These are phyloP conservation scores for Pholiota molesta DNA, from an alignment of 768 basidiomycete species.

Conservation along the genomic window DNA sequence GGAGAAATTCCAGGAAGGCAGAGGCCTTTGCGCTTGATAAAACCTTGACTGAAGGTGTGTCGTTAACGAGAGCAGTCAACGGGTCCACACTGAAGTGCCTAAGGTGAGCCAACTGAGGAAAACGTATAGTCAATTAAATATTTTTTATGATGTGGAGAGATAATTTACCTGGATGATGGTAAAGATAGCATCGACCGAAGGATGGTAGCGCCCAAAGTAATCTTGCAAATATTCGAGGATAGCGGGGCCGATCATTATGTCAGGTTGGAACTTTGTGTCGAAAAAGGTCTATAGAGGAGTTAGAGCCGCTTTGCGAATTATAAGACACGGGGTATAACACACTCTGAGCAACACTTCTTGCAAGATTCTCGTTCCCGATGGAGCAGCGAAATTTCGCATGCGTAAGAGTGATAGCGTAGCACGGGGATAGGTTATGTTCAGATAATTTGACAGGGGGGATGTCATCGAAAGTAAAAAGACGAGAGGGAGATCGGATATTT, in stretches of 20 bases:
- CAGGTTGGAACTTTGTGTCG: conserved; percentile 59
- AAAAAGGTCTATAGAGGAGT: conserved; percentile 49
- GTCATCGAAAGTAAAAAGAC: conserved; percentile 67
- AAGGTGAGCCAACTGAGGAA: conserved; percentile 59
- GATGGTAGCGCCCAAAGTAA: conserved; percentile 55
- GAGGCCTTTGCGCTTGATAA: conserved; percentile 16
- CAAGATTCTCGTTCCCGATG: conserved; percentile 49
- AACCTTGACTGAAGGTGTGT: conserved; percentile 24
- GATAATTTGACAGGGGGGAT: conserved; percentile 60
- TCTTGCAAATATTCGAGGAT: conserved; percentile 59
- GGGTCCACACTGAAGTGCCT: conserved; percentile 71
- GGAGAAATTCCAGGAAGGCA: conserved; percentile 20
- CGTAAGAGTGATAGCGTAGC: conserved; percentile 61
- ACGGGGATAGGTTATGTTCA: conserved; percentile 63
- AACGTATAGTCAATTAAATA: background rate
- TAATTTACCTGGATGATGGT: conserved; percentile 62
- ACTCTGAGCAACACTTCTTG: conserved; percentile 62
- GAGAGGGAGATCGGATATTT: conserved; percentile 56
- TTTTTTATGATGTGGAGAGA: background rate
- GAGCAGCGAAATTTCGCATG: conserved; percentile 51
- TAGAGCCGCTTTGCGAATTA: background rate
- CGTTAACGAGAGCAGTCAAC: conserved; percentile 44
- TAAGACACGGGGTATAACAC: background rate
- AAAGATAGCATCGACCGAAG: conserved; percentile 58
- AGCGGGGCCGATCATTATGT: conserved; percentile 62